Conservation (phyloP, 352 stramenopile species). For the Pythium insidiosum region DNA sequence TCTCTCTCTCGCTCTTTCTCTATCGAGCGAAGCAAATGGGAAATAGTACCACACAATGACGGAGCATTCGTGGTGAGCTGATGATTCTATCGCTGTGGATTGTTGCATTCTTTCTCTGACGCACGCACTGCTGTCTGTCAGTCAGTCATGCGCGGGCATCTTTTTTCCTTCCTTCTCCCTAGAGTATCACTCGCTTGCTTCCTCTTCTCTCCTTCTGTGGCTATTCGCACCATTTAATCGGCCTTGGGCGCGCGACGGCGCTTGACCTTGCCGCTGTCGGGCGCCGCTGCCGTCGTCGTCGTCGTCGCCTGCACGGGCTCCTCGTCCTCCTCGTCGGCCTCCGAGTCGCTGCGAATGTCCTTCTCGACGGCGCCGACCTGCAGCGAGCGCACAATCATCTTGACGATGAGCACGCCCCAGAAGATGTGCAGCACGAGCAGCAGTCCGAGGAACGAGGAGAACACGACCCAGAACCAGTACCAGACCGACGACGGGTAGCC, state of each 20-base stretch:
- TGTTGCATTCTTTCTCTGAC: too few relatives aligned
- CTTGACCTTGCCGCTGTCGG: conserved; percentile 26
- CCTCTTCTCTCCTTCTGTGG: too few relatives aligned
- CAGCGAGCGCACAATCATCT: conserved; percentile 64
- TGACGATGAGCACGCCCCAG: conserved; percentile 69
- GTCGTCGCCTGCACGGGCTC: conserved; percentile 14
- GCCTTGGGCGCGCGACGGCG: conserved; percentile 60
- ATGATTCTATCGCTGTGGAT: too few relatives aligned
- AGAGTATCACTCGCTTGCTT: too few relatives aligned
- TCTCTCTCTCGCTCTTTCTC: too few relatives aligned
- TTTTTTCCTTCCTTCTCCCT: too few relatives aligned
- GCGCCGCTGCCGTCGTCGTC: conserved; percentile 9
- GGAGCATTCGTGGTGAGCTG: too few relatives aligned
- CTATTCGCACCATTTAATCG: too few relatives aligned
- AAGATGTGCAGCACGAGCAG: conserved; percentile 66
- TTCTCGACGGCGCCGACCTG: conserved; percentile 66
- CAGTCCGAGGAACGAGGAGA: conserved; percentile 46
- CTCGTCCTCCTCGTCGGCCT: conserved; percentile 31
- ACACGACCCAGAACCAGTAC: conserved; percentile 49
- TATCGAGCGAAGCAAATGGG: too few relatives aligned
- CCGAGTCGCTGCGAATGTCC: conserved; percentile 76
- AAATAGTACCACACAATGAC: too few relatives aligned
- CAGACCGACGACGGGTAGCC: conserved; percentile 32
- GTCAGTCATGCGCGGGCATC: too few relatives aligned
- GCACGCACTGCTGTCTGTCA: too few relatives aligned